Evolutionary conservation across 495 filamentous ascomycete genomes (phyloP), one percentile per base, ranked within the genome.

Genomic region (Jackrogersella minutella): DNA sequence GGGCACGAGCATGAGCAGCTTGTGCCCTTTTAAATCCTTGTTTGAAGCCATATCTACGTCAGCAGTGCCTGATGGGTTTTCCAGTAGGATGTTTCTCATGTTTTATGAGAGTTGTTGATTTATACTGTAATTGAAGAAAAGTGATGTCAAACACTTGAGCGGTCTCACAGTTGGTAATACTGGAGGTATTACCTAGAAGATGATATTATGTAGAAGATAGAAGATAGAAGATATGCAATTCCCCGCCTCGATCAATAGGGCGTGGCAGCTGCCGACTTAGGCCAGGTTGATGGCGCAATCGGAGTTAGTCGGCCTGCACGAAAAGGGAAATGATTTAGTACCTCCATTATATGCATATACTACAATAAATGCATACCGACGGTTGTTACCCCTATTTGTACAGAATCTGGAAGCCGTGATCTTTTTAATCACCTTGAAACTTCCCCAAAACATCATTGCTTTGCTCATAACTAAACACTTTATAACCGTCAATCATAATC

Each of bases 1-100:
- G 5, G 84, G 81, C 2, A 85, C 70, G 16, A 86, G 47, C 61
- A 85, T 66, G 21, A 83, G 68, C 39, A 82, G 73, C 52, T 77
- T 82, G 68, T 82, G 80, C 55, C 77, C 76, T 41, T 70, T 69
- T 31, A 82, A 70, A 10, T 78, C 78, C 47, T 65, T 73, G 73
- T 80, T 82, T 8, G 59, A 4, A n/a, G 58, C 19, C 68, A 62
- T 66, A 2, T 30, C 34, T 9, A 41, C 26, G 30, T 7, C 47
- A 5, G 55, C 17, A 8, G 51, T 65, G 10, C 68, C 52, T 26
- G 62, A 70, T 50, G 65, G 65, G 21, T 63, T 59, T 22, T 68
- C 65, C n/a, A 17, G 16, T 21, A 59, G 33, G 30, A 68, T 41
- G 31, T 68, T 58, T 26, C 65, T 68, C 65, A 68, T 68, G n/a